These are phyloP conservation scores for Xylaria sp. DNA, from an alignment of 2,329 filamentous ascomycete genomes.

Conservation along the genomic window DNA sequence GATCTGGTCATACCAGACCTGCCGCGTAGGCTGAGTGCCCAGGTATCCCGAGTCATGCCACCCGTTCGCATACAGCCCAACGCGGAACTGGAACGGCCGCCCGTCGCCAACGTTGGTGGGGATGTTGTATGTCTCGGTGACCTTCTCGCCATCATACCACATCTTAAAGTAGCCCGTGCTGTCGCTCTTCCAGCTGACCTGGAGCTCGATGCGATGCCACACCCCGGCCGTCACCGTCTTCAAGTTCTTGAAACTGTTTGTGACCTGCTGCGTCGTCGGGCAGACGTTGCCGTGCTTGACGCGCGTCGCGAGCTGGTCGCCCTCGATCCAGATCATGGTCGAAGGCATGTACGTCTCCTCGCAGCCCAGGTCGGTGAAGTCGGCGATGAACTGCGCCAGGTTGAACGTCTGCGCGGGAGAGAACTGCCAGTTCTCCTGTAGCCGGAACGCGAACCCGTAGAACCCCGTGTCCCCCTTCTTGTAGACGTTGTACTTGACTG, in stretches of 20 bases:
- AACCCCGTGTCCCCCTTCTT: constrained; percentile 51
- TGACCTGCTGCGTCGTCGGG: constrained; percentile 39
- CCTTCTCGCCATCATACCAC: constrained; percentile 54
- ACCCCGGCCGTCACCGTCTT: constrained; percentile 48
- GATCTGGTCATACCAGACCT: constrained; percentile 59
- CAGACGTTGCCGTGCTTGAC: constrained; percentile 49
- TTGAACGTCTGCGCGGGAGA: constrained; percentile 51
- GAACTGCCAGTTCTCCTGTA: constrained; percentile 54
- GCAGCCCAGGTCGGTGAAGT: constrained; percentile 51
- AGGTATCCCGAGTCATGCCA: constrained; percentile 51
- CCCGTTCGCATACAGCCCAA: constrained; percentile 57
- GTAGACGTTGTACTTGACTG: constrained; percentile 51
- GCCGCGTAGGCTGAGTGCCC: constrained; percentile 41
- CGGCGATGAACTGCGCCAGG: constrained; percentile 57
- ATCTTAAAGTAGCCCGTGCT: constrained; percentile 51
- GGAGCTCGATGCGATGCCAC: constrained; percentile 55
- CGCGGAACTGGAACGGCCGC: constrained; percentile 51
- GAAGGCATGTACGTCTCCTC: constrained; percentile 55
- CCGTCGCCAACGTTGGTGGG: constrained; percentile 53
- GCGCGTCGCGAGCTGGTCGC: constrained; percentile 50
- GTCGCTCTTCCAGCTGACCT: constrained; percentile 53
- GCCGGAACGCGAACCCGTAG: constrained; percentile 59
- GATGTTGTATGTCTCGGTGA: constrained; percentile 47
- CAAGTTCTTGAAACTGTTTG: constrained; percentile 41
- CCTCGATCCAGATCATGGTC: constrained; percentile 54